These are phyloP conservation scores for Fusarium circinatum DNA, from an alignment of 2,329 filamentous ascomycete species.

Conservation along the genomic window DNA sequence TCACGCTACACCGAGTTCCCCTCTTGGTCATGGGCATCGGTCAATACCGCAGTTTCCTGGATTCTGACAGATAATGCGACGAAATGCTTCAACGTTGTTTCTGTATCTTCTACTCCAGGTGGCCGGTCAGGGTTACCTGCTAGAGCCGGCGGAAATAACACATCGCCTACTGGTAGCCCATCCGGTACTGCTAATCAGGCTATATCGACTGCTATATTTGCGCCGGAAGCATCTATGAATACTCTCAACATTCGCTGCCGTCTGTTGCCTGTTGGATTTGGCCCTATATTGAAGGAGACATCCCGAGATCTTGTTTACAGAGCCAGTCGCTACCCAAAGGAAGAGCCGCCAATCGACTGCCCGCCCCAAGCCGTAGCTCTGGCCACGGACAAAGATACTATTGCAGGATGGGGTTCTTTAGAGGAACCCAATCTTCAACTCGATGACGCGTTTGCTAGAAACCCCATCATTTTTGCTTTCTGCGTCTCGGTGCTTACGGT, in stretches of 20 bases:
- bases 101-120: background rate
- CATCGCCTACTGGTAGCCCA: background rate
- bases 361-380: background rate
- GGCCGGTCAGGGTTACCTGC: background rate
- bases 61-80: background rate
- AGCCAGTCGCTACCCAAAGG: background rate
- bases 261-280: fast-evolving
- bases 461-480: background rate
- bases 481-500: fast-evolving
- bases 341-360: fast-evolving
- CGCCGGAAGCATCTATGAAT: background rate
- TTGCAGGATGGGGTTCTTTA: background rate
- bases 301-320: background rate
- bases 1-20: background rate
- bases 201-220: background rate
- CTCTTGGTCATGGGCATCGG: background rate
- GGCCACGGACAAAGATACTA: fast-evolving
- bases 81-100: fast-evolving
- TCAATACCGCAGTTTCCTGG: background rate
- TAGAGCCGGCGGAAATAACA: background rate
- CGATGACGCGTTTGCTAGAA: background rate
- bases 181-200: too few species aligned
- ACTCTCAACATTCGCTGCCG: background rate
- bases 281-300: too few species aligned
- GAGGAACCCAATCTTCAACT: background rate